These are phyloP conservation scores for Echria macrotheca DNA, from an alignment of 495 filamentous ascomycete genomes.

Conservation along the genomic window DNA sequence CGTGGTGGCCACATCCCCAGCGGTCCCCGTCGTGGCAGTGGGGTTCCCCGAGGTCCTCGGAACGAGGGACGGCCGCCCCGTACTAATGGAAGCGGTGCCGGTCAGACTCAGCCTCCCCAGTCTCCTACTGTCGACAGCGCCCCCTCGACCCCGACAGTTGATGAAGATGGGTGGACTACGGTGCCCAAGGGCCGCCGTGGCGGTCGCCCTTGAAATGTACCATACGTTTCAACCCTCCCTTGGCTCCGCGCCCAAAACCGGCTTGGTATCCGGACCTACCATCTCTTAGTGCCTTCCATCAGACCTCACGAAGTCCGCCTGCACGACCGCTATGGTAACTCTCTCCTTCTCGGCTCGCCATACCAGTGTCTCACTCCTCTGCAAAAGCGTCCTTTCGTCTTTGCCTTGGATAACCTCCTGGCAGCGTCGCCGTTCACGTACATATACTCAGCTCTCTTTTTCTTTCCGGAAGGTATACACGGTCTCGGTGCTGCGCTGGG, in stretches of 20 bases:
- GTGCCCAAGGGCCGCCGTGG: conserved; percentile 51
- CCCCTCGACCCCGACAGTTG: conserved; percentile 32
- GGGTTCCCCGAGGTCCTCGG: conserved; percentile 39
- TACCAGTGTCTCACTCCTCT: not conserved
- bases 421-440: conserved; percentile 10
- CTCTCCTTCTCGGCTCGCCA: not conserved
- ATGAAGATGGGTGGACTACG: conserved; percentile 77
- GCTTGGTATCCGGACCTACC: not conserved
- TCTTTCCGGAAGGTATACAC: not conserved
- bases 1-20: conserved; percentile 36
- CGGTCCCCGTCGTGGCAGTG: conserved; percentile 33
- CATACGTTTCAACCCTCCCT: conserved; percentile 7
- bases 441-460: not conserved
- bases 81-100: conserved; percentile 36
- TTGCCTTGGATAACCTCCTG: conserved; percentile 20
- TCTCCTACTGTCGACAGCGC: conserved; percentile 25
- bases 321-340: not conserved
- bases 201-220: conserved; percentile 27
- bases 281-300: not conserved
- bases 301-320: not conserved
- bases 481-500: no score
- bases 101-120: conserved; percentile 26
- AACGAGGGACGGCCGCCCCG: conserved; percentile 38
- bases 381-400: conserved; percentile 1
- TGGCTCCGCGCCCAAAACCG: not conserved